These are phyloP conservation scores for Sicyos baderoa DNA, from an alignment of 306 rosid species.

Conservation along the genomic window DNA sequence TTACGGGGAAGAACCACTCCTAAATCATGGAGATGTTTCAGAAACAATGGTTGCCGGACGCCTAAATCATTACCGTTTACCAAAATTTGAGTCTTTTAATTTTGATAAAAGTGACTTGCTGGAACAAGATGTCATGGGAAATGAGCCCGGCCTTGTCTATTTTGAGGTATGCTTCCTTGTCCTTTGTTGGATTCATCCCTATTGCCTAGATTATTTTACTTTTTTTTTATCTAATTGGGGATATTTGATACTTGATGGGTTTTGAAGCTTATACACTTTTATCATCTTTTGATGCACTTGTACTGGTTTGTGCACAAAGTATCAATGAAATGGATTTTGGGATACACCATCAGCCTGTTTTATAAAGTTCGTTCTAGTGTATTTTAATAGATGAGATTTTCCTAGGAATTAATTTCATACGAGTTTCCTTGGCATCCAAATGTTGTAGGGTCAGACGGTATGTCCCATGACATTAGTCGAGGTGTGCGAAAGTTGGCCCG, in stretches of 20 bases:
- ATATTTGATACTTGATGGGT: not conserved
- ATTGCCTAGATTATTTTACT: not conserved
- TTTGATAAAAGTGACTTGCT: constrained; percentile 57
- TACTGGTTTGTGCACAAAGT: not conserved
- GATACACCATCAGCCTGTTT: not conserved
- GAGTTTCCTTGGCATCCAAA: no score
- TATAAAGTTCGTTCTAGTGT: not conserved
- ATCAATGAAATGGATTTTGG: not conserved
- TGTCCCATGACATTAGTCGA: no score
- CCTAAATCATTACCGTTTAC: constrained; percentile 31
- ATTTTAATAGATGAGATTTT: no score
- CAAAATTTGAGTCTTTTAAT: constrained; percentile 66
- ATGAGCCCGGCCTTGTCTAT: constrained; percentile 80
- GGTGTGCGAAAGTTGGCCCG: no score
- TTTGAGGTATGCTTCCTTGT: constrained; percentile 54
- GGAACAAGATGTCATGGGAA: constrained; percentile 89
- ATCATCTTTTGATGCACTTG: not conserved
- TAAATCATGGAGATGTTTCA: constrained; percentile 22
- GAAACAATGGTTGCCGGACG: constrained; percentile 22
- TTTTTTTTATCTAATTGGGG: no score
- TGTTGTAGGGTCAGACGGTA: no score
- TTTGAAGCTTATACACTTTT: not conserved
- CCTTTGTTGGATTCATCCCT: not conserved
- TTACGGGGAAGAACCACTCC: constrained; percentile 44
- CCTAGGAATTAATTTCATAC: no score